These are phyloP conservation scores for Exophiala alcalophila DNA, from an alignment of 2,329 filamentous ascomycete species.

Conservation along the genomic window DNA sequence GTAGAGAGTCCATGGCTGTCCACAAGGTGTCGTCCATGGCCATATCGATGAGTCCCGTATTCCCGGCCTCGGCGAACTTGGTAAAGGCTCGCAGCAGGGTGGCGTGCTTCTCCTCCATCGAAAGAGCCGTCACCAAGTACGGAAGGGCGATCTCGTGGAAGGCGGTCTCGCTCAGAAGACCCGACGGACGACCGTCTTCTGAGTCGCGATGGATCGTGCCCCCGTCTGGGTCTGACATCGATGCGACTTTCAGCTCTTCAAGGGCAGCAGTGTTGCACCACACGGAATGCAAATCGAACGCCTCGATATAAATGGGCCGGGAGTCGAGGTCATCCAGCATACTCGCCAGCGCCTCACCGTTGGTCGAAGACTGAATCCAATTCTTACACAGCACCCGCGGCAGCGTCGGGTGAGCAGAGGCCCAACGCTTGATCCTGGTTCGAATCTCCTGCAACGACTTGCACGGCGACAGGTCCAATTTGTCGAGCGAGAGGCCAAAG, in stretches of 20 bases:
- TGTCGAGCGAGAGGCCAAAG: conserved; percentile 45
- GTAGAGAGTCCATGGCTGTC: conserved; percentile 44
- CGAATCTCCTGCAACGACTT: conserved; percentile 45
- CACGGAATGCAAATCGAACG: conserved; percentile 49
- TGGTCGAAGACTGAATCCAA: conserved; percentile 50
- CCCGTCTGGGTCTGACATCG: conserved; percentile 43
- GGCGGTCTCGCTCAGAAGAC: conserved; percentile 47
- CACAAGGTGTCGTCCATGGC: conserved; percentile 52
- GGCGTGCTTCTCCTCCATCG: conserved; percentile 42
- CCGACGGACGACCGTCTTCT: conserved; percentile 43
- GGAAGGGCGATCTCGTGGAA: conserved; percentile 47
- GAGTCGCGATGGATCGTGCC: conserved; percentile 48
- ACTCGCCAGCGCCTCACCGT: conserved; percentile 43
- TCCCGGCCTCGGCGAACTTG: conserved; percentile 45
- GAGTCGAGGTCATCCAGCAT: conserved; percentile 49
- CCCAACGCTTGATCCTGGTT: conserved; percentile 40
- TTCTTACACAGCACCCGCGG: conserved; percentile 46
- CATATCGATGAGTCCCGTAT: conserved; percentile 51
- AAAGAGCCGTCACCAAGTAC: conserved; percentile 42
- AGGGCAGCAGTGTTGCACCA: conserved; percentile 51
- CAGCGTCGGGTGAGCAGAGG: conserved; percentile 38
- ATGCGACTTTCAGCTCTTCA: conserved; percentile 43
- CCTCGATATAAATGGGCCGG: conserved; percentile 48
- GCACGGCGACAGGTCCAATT: conserved; percentile 44
- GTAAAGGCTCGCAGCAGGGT: conserved; percentile 42